A percentile compares a stretch with the other conserved stretches of the same genome.
phyloP scores from a whole-genome alignment of 2,329 filamentous ascomycete genomes.

The Trichoderma brevicompactum region DNA sequence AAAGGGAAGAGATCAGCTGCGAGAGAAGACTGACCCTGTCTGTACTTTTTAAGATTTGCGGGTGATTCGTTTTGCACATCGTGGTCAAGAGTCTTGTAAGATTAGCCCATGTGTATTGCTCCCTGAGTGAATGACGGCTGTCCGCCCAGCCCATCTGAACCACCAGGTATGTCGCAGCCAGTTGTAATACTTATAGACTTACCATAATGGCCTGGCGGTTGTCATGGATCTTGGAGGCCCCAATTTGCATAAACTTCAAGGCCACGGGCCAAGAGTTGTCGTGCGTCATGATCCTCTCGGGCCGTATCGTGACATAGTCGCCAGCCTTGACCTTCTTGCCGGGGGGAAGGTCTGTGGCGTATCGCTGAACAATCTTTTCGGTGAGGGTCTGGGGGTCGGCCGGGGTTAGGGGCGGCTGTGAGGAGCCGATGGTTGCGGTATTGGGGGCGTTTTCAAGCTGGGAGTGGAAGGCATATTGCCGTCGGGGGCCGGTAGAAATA shows the following conservation, averaged over 20 bases:
- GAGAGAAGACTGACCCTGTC: too few relatives aligned
- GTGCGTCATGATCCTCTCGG: constrained; percentile 81
- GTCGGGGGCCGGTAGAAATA: constrained; percentile 37
- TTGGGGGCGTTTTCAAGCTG: constrained; percentile 60
- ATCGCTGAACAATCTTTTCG: constrained; percentile 88
- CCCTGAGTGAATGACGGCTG: too few relatives aligned
- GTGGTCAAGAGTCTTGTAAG: constrained; percentile 66
- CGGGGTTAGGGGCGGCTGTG: constrained; percentile 39
- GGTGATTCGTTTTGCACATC: constrained; percentile 77
- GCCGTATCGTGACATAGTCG: constrained; percentile 74
- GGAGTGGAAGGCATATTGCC: constrained; percentile 63
- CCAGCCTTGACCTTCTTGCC: constrained; percentile 78
- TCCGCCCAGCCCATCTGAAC: too few relatives aligned
- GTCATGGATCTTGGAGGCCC: constrained; percentile 70
- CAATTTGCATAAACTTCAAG: constrained; percentile 77
- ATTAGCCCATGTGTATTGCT: background rate
- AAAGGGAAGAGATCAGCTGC: too few relatives aligned
- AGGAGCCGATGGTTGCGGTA: constrained; percentile 59
- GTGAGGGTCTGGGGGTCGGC: constrained; percentile 74
- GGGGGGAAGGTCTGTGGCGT: constrained; percentile 73
- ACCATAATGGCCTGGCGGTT: background rate
- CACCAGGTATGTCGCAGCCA: too few relatives aligned
- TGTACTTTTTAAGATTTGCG: too few relatives aligned
- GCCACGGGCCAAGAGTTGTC: constrained; percentile 81
- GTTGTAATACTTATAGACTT: too few relatives aligned